Conservation (phyloP, 371 early-diverging fungal genomes). For the Rhizopus microsporus region DNA sequence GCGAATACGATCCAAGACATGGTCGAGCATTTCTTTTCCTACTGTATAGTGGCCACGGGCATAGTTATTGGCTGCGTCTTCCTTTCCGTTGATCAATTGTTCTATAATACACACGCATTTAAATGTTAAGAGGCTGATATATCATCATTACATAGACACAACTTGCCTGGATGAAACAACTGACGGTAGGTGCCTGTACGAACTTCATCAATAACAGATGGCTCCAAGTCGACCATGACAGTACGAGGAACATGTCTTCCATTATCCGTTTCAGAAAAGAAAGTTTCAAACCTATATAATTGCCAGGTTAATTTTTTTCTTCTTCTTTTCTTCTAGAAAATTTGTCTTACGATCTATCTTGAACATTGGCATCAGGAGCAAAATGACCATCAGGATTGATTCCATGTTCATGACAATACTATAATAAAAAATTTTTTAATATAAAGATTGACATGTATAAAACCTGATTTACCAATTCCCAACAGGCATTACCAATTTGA, state of each 20-base stretch:
- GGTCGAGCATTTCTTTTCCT: constrained; percentile 97
- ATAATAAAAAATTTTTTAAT: background rate
- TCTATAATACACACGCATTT: constrained; percentile 60
- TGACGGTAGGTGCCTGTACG: constrained; percentile 94
- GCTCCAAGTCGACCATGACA: constrained; percentile 97
- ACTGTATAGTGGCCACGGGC: constrained; percentile 99
- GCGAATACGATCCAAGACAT: constrained; percentile 95
- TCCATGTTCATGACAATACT: constrained; percentile 92
- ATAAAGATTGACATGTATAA: background rate
- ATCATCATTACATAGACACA: background rate
- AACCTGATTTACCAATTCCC: constrained; percentile 73
- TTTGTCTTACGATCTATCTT: constrained; percentile 93
- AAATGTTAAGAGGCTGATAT: constrained; percentile 23
- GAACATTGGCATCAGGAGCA: constrained; percentile 45
- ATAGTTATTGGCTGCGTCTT: constrained; percentile 99
- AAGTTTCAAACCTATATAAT: constrained; percentile 62
- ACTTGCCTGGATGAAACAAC: constrained; percentile 91
- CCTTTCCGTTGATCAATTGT: constrained; percentile 97
- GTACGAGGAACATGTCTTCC: constrained; percentile 99
- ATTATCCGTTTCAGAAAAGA: constrained; percentile 93
- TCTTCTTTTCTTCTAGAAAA: constrained; percentile 35
- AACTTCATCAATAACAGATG: constrained; percentile 96
- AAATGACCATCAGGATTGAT: constrained; percentile 95
- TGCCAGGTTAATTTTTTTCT: constrained; percentile 68
- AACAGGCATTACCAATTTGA: constrained; percentile 99